Base-by-base conservation (phyloP, 169 alveolate species). In the Eimeria necatrix region DNA sequence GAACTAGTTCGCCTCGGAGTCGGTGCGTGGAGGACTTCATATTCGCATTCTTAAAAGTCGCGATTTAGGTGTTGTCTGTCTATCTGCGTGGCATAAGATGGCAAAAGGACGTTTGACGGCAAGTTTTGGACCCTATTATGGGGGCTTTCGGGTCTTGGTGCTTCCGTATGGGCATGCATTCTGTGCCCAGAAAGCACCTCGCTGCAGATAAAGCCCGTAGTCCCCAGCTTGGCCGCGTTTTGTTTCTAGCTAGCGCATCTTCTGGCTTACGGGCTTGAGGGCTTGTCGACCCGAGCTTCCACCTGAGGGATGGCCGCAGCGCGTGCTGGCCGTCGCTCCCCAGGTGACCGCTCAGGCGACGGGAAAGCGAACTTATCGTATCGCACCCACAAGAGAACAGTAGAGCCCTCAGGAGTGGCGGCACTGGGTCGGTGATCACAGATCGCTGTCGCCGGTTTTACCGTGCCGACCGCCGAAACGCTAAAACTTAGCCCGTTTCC, bases 241-340 rank as follows among this genome's bases (percentile, higher is more conserved):
- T 16, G 14, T 85, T n/a, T 51, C 92, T 60, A 85, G 92, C 92
- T 85, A 80, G 64, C 92, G 41, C 61, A 12, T 85, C 60, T 59
- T 60, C 68, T 61, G 80, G 92, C 92, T 26, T 6, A 80, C 92
- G 24, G 61, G 52, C 51, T 22, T 59, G 24, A 53, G 73, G 41
- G 90, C 24, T 71, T 76, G 51, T 46, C 92, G 60, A 26, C 61
- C 41, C 92, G 20, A 9, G 22, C 16, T 59, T 85, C 32, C 91
- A 60, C 59, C 59, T 61, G 81, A n/a, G 92, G 92, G 61, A 32
- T 61, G 80, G 60, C 80, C 74, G 73, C 90, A 51, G 90, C 90
- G 56, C 86, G 46, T 46, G 86, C 61, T 18, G 86, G 46, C 20
- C 60, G 86, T 18, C 64, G 60, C 61, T 46, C 48, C 86, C 18